These are phyloP conservation scores for Ascochyta pisi DNA, from an alignment of 2,329 filamentous ascomycete genomes.

Conservation along the genomic window DNA sequence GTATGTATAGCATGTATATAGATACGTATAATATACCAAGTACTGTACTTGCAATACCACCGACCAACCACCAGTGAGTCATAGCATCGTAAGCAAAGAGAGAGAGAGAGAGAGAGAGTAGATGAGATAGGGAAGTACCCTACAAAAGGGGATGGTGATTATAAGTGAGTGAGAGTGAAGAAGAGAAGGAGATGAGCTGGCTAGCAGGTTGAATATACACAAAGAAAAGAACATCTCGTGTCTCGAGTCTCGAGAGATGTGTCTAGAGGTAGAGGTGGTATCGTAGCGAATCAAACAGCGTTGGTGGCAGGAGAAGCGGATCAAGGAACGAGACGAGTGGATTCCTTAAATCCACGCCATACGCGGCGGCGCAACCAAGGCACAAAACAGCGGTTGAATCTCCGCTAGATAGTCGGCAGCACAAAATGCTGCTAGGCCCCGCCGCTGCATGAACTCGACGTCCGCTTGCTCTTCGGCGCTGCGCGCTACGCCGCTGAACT, in stretches of 20 bases:
- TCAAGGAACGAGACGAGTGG: too few species aligned
- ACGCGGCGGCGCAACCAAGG: conserved; percentile 29
- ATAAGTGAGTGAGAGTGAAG: conserved; percentile 7
- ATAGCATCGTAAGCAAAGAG: too few species aligned
- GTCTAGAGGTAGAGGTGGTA: conserved; percentile 1
- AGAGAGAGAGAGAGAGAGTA: too few species aligned
- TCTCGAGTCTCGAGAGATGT: background rate
- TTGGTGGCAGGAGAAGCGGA: too few species aligned
- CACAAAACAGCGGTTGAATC: conserved; percentile 67
- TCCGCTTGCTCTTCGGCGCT: conserved; percentile 75
- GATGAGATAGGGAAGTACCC: too few species aligned
- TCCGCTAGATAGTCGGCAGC: conserved; percentile 86
- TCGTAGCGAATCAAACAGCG: too few species aligned
- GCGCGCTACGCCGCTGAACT: conserved; percentile 69
- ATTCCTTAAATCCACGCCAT: conserved; percentile 46
- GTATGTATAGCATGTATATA: too few species aligned
- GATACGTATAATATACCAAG: too few species aligned
- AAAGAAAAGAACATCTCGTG: background rate
- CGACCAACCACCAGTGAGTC: too few species aligned
- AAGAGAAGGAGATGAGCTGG: background rate
- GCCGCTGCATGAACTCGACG: conserved; percentile 70
- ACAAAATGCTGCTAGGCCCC: conserved; percentile 74
- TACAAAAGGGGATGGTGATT: background rate
- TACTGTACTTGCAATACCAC: too few species aligned
- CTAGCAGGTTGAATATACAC: conserved; percentile 12